Base-by-base conservation (phyloP, 2,329 filamentous ascomycete genomes). In the Beauveria bassiana region DNA sequence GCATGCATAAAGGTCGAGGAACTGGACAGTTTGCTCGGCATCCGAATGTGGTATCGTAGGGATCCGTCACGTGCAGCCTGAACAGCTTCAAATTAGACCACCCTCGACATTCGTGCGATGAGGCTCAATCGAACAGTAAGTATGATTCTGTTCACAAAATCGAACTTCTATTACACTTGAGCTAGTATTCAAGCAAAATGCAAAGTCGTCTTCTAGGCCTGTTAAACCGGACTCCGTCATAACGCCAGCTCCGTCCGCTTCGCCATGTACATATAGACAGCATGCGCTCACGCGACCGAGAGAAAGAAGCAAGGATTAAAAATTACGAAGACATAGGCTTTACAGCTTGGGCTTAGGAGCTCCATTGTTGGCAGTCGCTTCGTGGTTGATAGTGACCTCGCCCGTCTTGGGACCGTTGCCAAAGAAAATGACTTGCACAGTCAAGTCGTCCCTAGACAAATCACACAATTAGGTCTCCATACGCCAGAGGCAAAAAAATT, bases 391-490 rank as follows among this genome's bases (percentile, higher is more conserved):
- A 5, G 88, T 84, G 5, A 98, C 88, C 65, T 88, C 87, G 42
- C 93, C 92, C 34, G 83, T 89, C 72, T 87, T 87, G 59, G 87
- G 79, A 42, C 88, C 85, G 67, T 96, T 86, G 63, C 95, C 95
- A 69, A 99, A 99, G 82, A 99, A 99, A 70, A 99, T 96, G 64
- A 99, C 95, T 74, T 99, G 91, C 18, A 99, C 93, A 0, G 95
- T 99, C 65, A 99, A 78, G 72, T 99, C 95, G 72, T 99, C 95
- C 67, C 91, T 93, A 49, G 60, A n/a, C 18, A 20, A 16, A 7
- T 46, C 10, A 34, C 16, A 5, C 5, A 8, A 52, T 52, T 52
- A 52, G 50, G 7, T 38, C 22, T 24, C 20, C 16, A 12, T 22
- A 18, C 20, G 8, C 16, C n/a, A 40, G 18, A 22, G n/a, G n/a